Evolutionary conservation across 805 yeast genomes (phyloP), one percentile per base, ranked within the genome.

Genomic region (Wickerhamiella sorbophila): DNA sequence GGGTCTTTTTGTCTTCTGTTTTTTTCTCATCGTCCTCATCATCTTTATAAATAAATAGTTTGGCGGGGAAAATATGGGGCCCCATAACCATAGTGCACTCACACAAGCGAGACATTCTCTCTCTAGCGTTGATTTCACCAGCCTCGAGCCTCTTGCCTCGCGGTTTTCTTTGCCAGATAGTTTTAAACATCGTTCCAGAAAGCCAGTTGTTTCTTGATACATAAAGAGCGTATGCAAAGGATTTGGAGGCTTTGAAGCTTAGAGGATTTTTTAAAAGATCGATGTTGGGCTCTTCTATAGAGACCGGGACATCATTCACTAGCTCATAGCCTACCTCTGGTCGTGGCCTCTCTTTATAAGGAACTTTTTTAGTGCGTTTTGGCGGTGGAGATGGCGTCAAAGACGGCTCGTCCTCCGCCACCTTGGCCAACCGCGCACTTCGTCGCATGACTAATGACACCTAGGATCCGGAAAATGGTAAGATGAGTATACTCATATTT

Each of bases 21-120:
- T 24, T 24, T 5, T 26, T 24, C 19, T 47, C 45, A 35, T 50
- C 45, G 44, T 54, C 41, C 35, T 43, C 72, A 32, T 84, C 94
- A 52, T 86, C 94, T 52, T 83, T 82, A 40, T 85, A 72, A n/a
- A 85, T 77, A 60, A 82, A 91, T 26, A 91, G 59, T 46, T 93
- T 65, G 1, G 80, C 70, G 32, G 77, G 84, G 60, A 84, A 84
- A 0, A 65, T 60, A 60, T 88, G 98, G 0, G 95, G 95, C 0
- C 96, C 97, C 18, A 80, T 67, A 9, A 67, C 65, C 61, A 86
- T 60, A 1, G 65, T 62, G 46, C 87, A 75, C 50, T 87, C 95
- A 50, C 88, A 75, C 43, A 91, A 63, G 56, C 85, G 86, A 45
- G 85, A 79, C 95, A 87, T 86, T 43, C 77, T 77, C 48, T 88